A percentile compares a stretch with the other conserved stretches of the same genome.
phyloP scores from a whole-genome alignment of 2,329 filamentous ascomycete genomes.

The Trichoderma sp. region DNA sequence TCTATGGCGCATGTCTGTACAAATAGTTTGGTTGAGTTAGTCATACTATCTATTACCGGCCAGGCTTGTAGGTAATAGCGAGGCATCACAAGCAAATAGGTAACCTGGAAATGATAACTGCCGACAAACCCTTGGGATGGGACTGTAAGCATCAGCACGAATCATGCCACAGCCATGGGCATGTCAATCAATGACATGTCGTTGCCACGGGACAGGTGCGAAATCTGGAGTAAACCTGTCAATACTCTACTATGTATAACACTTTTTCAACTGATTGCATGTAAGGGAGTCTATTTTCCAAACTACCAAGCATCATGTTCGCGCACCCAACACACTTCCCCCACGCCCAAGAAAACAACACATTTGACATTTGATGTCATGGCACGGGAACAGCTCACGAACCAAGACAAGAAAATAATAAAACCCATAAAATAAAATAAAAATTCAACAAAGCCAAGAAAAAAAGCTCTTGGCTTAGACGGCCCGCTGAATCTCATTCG shows the following conservation, averaged over 20 bases:
- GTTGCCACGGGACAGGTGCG: not conserved
- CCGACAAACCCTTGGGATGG: not conserved
- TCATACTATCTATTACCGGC: not conserved
- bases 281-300: not conserved
- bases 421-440: not conserved
- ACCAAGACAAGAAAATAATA: not conserved
- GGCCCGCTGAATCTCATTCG: not conserved
- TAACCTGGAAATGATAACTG: not conserved
- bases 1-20: not conserved
- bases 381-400: not conserved
- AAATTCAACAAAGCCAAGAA: not conserved
- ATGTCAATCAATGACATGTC: not conserved
- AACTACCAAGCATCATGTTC: not conserved
- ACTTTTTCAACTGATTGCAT: not conserved
- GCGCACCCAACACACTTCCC: not conserved
- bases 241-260: not conserved
- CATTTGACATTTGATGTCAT: not conserved
- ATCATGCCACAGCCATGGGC: not conserved
- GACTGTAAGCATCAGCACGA: not conserved
- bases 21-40: not conserved
- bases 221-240: not conserved
- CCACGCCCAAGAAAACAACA: not conserved
- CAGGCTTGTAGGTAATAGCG: not conserved
- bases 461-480: not conserved
- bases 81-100: not conserved